Evolutionary conservation across 352 stramenopile species (phyloP), one percentile per base, ranked within the genome.

Genomic region (Phytopythium litorale): DNA sequence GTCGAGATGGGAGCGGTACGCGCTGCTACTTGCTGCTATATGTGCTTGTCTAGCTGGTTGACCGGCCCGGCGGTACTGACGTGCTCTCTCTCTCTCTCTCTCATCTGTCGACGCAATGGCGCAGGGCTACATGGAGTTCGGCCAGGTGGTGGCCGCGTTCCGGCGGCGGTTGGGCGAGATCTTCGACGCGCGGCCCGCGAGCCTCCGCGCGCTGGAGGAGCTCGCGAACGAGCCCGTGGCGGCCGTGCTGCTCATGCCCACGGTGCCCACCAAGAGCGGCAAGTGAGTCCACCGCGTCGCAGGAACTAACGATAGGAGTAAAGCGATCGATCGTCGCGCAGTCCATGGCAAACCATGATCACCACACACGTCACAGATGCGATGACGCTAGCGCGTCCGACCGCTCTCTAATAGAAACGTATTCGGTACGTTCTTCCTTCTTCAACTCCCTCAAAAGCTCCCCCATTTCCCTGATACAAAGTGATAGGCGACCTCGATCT

Each of bases 111-210:
- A 13, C 70, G 21, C 40, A 21, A 45, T 53, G 23, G 40, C 43
- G 30, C 61, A 95, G 86, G 87, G 87, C 25, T 95, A 95, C 64
- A 95, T 95, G 87, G 87, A 95, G 63, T 95, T 95, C 73, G 87
- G 87, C 1, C 84, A 95, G 62, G 87, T 95, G 13, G 75, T 87
- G 8, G 65, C 69, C 2, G 79, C 84, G 6, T 94, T 94, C 59
- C 82, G 83, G 23, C 70, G 71, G 18, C 81, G 85, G 12, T 58
- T 95, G 6, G 74, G 67, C 40, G 74, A 81, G 58, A 95, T 95
- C 58, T 95, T 95, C 55, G 79, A 87, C 51, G 51, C 69, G 23
- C 72, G 88, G 42, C 87, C 87, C 1, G 71, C 71, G 37, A 87
- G 73, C 25, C 68, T 93, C 65, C 68, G 70, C 21, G 78, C 88